Conservation (phyloP, 352 stramenopile genomes). For the Pythium sukuiense region DNA sequence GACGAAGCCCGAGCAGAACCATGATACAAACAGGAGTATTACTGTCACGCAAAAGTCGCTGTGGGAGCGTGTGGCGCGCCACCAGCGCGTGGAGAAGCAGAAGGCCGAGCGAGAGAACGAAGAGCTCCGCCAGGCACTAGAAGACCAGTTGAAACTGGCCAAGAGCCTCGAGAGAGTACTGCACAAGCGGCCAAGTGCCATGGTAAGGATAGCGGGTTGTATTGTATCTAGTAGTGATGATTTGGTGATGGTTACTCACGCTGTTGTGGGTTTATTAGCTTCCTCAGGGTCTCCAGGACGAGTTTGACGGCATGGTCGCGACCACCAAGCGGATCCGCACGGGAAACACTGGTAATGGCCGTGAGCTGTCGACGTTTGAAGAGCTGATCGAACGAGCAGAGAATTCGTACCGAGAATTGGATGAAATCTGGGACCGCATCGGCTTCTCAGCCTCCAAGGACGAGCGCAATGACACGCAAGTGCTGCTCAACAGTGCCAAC, state of each 20-base stretch:
- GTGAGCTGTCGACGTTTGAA: constrained; percentile 10
- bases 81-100: constrained; percentile 31
- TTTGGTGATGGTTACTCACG: not conserved
- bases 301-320: not conserved
- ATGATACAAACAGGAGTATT: constrained; percentile 12
- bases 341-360: not conserved
- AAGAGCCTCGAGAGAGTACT: constrained; percentile 49
- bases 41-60: constrained; percentile 6
- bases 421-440: constrained; percentile 26
- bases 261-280: not conserved
- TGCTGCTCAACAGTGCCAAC: constrained; percentile 27
- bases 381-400: constrained; percentile 5
- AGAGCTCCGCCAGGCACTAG: constrained; percentile 32
- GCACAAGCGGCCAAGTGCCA: constrained; percentile 28
- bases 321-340: not conserved
- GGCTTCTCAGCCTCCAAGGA: constrained; percentile 7
- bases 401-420: constrained; percentile 30
- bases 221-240: too few species aligned
- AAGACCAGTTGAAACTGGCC: constrained; percentile 48
- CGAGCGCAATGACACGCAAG: constrained; percentile 34
- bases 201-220: not conserved
- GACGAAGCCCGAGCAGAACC: not conserved
- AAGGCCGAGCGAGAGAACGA: constrained; percentile 31
- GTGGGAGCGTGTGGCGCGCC: constrained; percentile 35
- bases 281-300: constrained; percentile 3